Evolutionary conservation across 163 green algal genomes (phyloP), one percentile per base, ranked within the genome.

Genomic region (Coccomyxa subellipsoidea): DNA sequence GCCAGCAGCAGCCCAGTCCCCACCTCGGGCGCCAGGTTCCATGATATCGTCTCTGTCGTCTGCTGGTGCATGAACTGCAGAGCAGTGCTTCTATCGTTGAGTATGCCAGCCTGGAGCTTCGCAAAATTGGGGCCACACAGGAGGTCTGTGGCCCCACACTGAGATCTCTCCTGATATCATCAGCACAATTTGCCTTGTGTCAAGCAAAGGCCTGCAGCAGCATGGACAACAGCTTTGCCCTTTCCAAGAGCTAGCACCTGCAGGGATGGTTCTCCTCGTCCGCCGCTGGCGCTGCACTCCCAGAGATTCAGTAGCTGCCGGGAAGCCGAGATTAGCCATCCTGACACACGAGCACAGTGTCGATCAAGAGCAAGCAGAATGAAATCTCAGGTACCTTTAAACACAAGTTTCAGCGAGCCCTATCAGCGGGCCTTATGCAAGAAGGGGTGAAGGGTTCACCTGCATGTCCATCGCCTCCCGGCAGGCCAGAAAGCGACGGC

Each of bases 251-350:
- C n/a, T 66, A 75, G 25, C 27, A 34, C 85, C 85, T 89, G 88
- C 34, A 93, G 77, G 25, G 86, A 88, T 5, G 82, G 73, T 78
- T 86, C 80, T 7, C 83, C 87, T 6, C 80, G 38, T 36, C 85
- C 78, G 10, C 84, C 81, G 39, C 90, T 87, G 47, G 80, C 79
- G 79, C 80, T 90, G 80, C 84, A 88, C 79, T 94, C 90, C 85
- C 86, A 94, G 71, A 94, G 83, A 80, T 94, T 93, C 59, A 94
- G 85, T 75, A 91, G 34, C 2, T 81, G 69, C 15, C 83, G 72
- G 38, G 84, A 90, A 77, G 66, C 81, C 29, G 79, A 84, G 54
- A 93, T 78, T 4, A 94, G 84, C 88, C 88, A 94, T 32, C 90
- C 90, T 38, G 82, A 81, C 77, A 90, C 2, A 59, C 23, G 4